These are phyloP conservation scores for Exophiala alcalophila DNA, from an alignment of 2,329 filamentous ascomycete genomes.

Conservation along the genomic window DNA sequence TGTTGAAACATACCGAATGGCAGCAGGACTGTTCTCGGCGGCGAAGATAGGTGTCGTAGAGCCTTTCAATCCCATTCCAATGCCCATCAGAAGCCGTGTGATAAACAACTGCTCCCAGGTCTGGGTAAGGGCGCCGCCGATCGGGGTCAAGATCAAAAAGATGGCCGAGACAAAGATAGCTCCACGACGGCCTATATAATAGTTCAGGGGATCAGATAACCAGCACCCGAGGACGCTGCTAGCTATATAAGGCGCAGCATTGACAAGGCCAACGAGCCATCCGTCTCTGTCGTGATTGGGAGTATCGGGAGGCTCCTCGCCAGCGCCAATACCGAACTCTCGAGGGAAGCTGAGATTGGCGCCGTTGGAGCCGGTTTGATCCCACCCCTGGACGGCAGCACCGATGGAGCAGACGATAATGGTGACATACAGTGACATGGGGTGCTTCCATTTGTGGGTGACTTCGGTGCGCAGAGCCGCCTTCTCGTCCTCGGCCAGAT, in stretches of 20 bases:
- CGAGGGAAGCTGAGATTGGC: slow-evolving; percentile 44
- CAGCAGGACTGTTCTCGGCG: slow-evolving; percentile 32
- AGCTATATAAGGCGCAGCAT: slow-evolving; percentile 54
- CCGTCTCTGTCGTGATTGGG: slow-evolving; percentile 27
- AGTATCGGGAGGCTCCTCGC: slow-evolving; percentile 23
- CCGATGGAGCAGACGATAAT: slow-evolving; percentile 43
- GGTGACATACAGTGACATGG: slow-evolving; percentile 37
- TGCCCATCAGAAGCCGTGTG: slow-evolving; percentile 33
- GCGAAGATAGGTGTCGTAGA: slow-evolving; percentile 33
- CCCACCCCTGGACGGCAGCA: slow-evolving; percentile 46
- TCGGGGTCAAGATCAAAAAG: slow-evolving; percentile 33
- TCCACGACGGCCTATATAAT: slow-evolving; percentile 33
- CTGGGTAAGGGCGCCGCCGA: slow-evolving; percentile 32
- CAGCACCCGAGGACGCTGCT: slow-evolving; percentile 56
- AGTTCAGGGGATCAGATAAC: slow-evolving; percentile 34
- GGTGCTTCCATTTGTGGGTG: slow-evolving; percentile 39
- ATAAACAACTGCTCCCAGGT: slow-evolving; percentile 33
- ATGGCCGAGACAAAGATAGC: slow-evolving; percentile 35
- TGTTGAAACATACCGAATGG: slow-evolving; percentile 28
- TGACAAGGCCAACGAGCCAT: slow-evolving; percentile 49
- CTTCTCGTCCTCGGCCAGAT: slow-evolving; percentile 37
- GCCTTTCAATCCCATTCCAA: slow-evolving; percentile 35
- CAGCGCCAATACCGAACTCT: slow-evolving; percentile 35
- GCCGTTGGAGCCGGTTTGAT: slow-evolving; percentile 46
- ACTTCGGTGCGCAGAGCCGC: slow-evolving; percentile 37